Percentiles rank a stretch among this genome's conserved stretches.
Conservation (phyloP, 768 basidiomycete species). For the Naganishia randhawae region DNA sequence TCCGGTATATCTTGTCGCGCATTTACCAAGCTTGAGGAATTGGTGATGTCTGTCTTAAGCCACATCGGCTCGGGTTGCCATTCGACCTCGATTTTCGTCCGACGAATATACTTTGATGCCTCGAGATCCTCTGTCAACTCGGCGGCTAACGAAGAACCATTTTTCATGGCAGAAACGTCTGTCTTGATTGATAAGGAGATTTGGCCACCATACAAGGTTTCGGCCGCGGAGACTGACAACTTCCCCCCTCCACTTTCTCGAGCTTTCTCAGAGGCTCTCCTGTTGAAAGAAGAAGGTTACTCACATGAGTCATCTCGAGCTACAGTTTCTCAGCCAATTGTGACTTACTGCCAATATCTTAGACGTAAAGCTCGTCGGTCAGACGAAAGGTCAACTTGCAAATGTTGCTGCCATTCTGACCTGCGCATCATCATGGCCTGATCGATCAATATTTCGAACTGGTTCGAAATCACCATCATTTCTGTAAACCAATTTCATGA, state of each 20-base stretch:
- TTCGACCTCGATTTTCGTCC: constrained; percentile 7
- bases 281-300: neutral
- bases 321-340: neutral
- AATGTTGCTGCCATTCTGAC: constrained; percentile 19
- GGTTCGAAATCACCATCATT: constrained; percentile 9
- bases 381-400: constrained; percentile 14
- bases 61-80: constrained; percentile 14
- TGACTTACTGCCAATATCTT: constrained; percentile 15
- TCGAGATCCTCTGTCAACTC: neutral
- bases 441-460: constrained; percentile 7
- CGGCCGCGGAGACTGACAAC: neutral
- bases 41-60: constrained; percentile 1
- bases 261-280: neutral
- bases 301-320: neutral
- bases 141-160: neutral
- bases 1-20: constrained; percentile 3
- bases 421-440: constrained; percentile 17
- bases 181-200: constrained; percentile 1
- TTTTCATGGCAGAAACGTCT: neutral
- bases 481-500: neutral
- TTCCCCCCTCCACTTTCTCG: neutral
- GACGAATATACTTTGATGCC: neutral
- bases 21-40: neutral
- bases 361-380: constrained; percentile 3
- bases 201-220: neutral